Evolutionary conservation across 352 stramenopile genomes (phyloP).

Genomic region (Phytophthora constricta): DNA sequence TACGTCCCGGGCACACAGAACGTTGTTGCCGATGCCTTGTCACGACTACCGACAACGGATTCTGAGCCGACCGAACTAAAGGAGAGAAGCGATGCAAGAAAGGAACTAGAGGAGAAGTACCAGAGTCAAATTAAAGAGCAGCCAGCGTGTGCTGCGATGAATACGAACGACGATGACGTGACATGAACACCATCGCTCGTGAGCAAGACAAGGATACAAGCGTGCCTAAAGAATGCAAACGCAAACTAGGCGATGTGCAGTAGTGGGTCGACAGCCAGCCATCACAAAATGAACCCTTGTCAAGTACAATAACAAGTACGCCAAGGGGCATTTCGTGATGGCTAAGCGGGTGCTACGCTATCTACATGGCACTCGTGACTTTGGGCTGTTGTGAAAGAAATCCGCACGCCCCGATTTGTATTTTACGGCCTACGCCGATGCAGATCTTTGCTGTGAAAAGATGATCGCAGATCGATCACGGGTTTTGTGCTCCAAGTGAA

Average conservation of each 20-base stretch:
- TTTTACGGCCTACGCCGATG: conserved; percentile 15
- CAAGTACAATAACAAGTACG: conserved; percentile 15
- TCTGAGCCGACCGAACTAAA: neutral
- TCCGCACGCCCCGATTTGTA: conserved; percentile 5
- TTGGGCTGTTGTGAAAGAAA: conserved; percentile 12
- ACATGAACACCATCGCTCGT: too few species aligned
- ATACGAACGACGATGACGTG: neutral
- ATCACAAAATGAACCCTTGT: too few species aligned
- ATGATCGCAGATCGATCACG: conserved; percentile 13
- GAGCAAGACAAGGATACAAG: too few species aligned
- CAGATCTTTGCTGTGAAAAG: conserved; percentile 15
- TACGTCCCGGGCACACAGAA: neutral
- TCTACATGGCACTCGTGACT: neutral
- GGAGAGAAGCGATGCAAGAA: neutral
- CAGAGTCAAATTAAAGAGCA: neutral
- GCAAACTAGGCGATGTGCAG: neutral
- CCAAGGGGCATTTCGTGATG: conserved; percentile 13
- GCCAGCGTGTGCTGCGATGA: neutral
- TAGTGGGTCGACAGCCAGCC: neutral
- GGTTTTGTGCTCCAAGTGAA: conserved; percentile 15
- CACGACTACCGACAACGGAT: neutral
- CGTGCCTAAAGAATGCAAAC: too few species aligned
- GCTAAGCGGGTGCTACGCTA: conserved; percentile 9
- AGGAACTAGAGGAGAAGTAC: neutral
- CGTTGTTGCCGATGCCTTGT: conserved; percentile 7